A percentile compares a stretch with the other conserved stretches of the same genome.
phyloP scores from a whole-genome alignment of 495 filamentous ascomycete species.

The Oleoguttula mirabilis region DNA sequence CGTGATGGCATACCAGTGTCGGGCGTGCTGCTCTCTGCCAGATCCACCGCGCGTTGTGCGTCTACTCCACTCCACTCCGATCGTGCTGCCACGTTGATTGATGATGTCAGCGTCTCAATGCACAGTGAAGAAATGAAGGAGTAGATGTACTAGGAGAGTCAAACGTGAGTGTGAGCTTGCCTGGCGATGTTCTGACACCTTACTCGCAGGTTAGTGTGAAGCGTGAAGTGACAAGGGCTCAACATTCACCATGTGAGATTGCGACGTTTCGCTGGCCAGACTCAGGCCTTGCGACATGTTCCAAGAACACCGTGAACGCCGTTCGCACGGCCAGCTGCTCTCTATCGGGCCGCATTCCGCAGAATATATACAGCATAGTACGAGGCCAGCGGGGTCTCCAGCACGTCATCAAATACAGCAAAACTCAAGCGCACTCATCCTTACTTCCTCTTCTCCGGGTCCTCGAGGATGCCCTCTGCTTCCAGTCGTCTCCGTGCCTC shows the following conservation, averaged over 20 bases:
- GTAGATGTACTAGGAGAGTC: no score
- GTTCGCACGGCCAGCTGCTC: not conserved
- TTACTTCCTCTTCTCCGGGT: constrained; percentile 39
- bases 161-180: not conserved
- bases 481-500: constrained; percentile 89
- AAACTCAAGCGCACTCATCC: not conserved
- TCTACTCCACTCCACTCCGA: no score
- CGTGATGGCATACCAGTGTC: not conserved
- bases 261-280: no score
- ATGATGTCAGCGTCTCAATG: no score
- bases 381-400: not conserved
- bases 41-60: no score
- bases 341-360: not conserved
- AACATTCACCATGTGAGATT: no score
- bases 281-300: not conserved
- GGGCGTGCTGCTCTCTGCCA: no score
- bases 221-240: no score
- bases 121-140: no score
- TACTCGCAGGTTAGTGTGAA: not conserved
- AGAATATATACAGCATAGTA: not conserved
- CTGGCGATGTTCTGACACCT: not conserved
- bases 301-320: not conserved
- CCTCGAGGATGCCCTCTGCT: constrained; percentile 82
- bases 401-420: not conserved
- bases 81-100: no score